A percentile compares a stretch with the other conserved stretches of the same genome.
These are phyloP conservation scores for Lachancea waltii DNA, from an alignment of 805 yeast genomes.

Conservation along the genomic window DNA sequence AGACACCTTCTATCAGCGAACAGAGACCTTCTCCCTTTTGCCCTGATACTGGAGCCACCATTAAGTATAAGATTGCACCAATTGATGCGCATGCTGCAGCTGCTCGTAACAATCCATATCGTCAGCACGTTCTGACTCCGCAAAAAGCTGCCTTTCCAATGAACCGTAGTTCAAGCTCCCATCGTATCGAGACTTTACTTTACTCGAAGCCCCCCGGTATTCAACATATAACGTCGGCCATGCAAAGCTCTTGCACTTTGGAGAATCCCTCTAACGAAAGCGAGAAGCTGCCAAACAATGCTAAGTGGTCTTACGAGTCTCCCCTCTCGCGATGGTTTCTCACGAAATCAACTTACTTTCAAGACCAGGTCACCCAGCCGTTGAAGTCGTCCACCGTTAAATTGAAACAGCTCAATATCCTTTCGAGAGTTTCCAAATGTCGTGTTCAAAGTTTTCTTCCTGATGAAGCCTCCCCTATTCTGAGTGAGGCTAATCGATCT, in stretches of 20 bases:
- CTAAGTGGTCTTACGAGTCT: slow-evolving; percentile 29
- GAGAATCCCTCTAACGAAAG: not conserved
- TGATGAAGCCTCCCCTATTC: slow-evolving; percentile 24
- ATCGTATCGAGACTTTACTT: slow-evolving; percentile 19
- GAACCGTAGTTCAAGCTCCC: slow-evolving; percentile 4
- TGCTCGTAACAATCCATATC: not conserved
- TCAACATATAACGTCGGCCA: slow-evolving; percentile 17
- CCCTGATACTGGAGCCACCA: slow-evolving; percentile 2
- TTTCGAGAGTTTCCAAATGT: slow-evolving; percentile 18
- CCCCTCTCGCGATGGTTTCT: slow-evolving; percentile 33
- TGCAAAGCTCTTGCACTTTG: slow-evolving; percentile 10
- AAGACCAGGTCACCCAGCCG: slow-evolving; percentile 14
- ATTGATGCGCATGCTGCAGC: not conserved
- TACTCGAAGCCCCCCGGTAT: slow-evolving; percentile 27
- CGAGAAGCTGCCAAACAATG: slow-evolving; percentile 5
- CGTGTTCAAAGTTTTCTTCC: slow-evolving; percentile 4
- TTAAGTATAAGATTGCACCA: slow-evolving; percentile 5
- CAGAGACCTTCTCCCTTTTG: not conserved
- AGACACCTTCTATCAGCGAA: not conserved
- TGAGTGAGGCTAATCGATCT: slow-evolving; percentile 9
- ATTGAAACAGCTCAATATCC: slow-evolving; percentile 24
- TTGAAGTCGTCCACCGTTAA: slow-evolving; percentile 23
- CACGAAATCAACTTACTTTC: slow-evolving; percentile 26
- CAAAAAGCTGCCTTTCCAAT: slow-evolving; percentile 7
- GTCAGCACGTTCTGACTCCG: slow-evolving; percentile 9